Conservation (phyloP, 2,329 filamentous ascomycete species). For the Pestalotiopsis sp. region DNA sequence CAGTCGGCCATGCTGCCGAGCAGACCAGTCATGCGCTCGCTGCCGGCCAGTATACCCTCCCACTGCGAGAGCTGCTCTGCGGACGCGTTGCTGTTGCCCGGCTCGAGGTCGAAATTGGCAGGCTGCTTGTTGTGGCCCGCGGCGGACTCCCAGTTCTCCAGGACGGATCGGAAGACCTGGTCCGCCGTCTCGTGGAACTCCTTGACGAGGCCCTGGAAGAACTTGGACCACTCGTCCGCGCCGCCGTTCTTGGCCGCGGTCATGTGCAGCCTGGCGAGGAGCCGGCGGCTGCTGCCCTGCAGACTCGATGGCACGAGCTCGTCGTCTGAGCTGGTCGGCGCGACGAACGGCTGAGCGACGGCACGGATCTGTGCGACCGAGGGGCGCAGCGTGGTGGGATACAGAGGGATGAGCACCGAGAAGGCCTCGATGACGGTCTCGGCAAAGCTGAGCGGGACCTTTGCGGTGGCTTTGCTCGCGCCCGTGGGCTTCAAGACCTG, state of each 20-base stretch:
- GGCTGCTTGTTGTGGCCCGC: conserved; percentile 48
- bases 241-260: conserved; percentile 80
- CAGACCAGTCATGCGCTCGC: conserved; percentile 68
- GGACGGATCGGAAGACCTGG: conserved; percentile 74
- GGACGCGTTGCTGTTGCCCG: conserved; percentile 47
- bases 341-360: conserved; percentile 62
- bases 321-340: conserved; percentile 61
- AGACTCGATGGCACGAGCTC: conserved; percentile 53
- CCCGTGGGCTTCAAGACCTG: conserved; percentile 58
- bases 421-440: conserved; percentile 75
- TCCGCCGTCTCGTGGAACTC: conserved; percentile 74
- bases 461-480: conserved; percentile 37
- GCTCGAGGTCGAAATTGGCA: conserved; percentile 48
- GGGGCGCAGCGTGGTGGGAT: conserved; percentile 82
- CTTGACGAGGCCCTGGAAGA: conserved; percentile 62
- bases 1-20: conserved; percentile 67
- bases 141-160: conserved; percentile 80
- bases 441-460: conserved; percentile 52
- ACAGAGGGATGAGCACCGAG: conserved; percentile 72
- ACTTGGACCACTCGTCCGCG: conserved; percentile 76
- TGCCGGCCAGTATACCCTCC: conserved; percentile 74
- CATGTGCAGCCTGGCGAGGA: conserved; percentile 74
- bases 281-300: conserved; percentile 59
- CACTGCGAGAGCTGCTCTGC: conserved; percentile 65
- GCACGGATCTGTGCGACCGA: conserved; percentile 69